A percentile compares a stretch with the other conserved stretches of the same genome.
These are phyloP conservation scores for Dicorynia guianensis DNA, from an alignment of 306 rosid species.

Conservation along the genomic window DNA sequence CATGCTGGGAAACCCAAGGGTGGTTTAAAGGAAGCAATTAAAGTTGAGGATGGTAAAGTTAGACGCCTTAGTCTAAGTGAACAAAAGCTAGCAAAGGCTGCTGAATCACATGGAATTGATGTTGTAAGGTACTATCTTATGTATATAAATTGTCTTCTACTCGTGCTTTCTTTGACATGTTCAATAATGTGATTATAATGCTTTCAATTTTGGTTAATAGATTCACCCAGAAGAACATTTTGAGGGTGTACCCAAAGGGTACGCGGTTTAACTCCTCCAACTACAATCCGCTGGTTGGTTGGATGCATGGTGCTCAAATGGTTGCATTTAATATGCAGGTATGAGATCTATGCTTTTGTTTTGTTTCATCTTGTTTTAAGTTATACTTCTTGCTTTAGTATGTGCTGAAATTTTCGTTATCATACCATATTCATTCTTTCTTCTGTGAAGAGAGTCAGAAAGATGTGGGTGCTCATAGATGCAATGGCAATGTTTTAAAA, in stretches of 20 bases:
- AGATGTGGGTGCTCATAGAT: neutral
- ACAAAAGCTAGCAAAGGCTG: conserved; percentile 68
- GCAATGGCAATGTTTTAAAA: neutral
- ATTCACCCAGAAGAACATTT: conserved; percentile 72
- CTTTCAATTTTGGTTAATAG: conserved; percentile 45
- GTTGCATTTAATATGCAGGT: conserved; percentile 81
- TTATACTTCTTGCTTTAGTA: too few species aligned
- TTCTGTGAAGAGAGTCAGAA: conserved; percentile 1
- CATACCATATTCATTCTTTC: neutral
- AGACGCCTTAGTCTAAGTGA: conserved; percentile 85
- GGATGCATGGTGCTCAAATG: conserved; percentile 78
- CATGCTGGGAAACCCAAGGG: conserved; percentile 76
- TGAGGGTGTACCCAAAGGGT: conserved; percentile 71
- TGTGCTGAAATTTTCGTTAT: conserved; percentile 15
- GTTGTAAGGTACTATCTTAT: conserved; percentile 56
- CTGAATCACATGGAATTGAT: conserved; percentile 58
- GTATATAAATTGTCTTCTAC: neutral
- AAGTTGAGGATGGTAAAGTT: conserved; percentile 61
- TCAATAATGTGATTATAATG: conserved; percentile 5
- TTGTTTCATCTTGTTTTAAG: too few species aligned
- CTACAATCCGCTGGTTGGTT: conserved; percentile 69
- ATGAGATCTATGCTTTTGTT: neutral
- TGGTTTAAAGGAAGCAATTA: conserved; percentile 60
- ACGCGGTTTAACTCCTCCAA: conserved; percentile 69
- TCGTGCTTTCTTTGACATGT: conserved; percentile 23